These are phyloP conservation scores for sorghum (Sorghum bicolor) DNA, from an alignment of 176 grass and related monocot species.

Conservation along the genomic window Sorghum_bicolor_NCBIv3 NC_012871.2:49707001-49707500, in stretches of 20 bases:
- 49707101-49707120: slow-evolving; percentile 3
- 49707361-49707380: background rate
- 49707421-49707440: too few relatives aligned
- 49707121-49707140: slow-evolving; percentile 24
- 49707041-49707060: slow-evolving; percentile 47
- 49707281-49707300: slow-evolving; percentile 21
- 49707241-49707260: slow-evolving; percentile 26
- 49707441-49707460: too few relatives aligned
- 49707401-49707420: too few relatives aligned
- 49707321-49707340: background rate
- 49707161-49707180: slow-evolving; percentile 53
- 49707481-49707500: too few relatives aligned
- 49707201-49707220: background rate
- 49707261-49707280: background rate
- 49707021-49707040: slow-evolving; percentile 71
- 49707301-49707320: slow-evolving; percentile 2
- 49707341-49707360: background rate
- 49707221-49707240: background rate
- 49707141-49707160: slow-evolving; percentile 21
- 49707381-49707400: too few relatives aligned
- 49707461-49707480: too few relatives aligned
- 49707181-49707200: slow-evolving; percentile 4
- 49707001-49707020: slow-evolving; percentile 88
- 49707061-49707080: slow-evolving; percentile 18
- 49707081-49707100: background rate